Base-by-base conservation (phyloP, 2,329 filamentous ascomycete species). In the Drechslera avenae region DNA sequence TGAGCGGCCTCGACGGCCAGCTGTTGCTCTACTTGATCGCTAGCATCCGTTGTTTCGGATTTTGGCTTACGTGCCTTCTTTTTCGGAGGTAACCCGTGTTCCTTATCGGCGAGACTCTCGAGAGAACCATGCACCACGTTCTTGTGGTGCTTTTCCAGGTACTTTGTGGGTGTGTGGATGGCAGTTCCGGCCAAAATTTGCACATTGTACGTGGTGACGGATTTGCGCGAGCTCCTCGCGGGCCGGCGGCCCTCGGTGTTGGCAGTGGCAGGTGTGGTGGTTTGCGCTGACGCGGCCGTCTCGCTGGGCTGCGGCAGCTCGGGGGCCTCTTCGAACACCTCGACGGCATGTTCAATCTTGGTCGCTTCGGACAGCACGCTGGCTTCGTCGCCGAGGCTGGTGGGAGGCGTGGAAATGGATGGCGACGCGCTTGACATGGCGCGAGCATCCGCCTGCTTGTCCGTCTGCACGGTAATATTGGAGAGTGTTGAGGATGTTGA, bases 121-220 rank as follows among this genome's bases (percentile, higher is more conserved):
- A 70, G 37, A 2, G 56, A 55, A 39, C 66, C 69, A 48, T 72
- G 69, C 36, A 73, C 49, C 13, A 73, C 69, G 50, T 68, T 73
- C 47, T 67, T 67, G 56, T 70, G 70, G 33, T 73, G 71, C 48
- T 70, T 70, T 49, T 74, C 64, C 23, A 74, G 59, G 50, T 74
- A 74, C 34, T 74, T 73, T 30, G 68, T 72, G 75, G 79, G 73
- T 75, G 80, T 84, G 59, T 87, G 85, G 35, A 81, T 78, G 21
- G 81, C 79, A 39, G 83, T 88, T 59, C 86, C 85, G 50, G 79
- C 81, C 43, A 88, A 77, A 61, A 83, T 80, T 57, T 83, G 79
- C 13, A 88, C 74, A 62, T 90, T 90, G 74, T 90, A 90, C 13
- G 86, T 82, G 10, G 83, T 80, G 14, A 84, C 76, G 45, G 78